Base-by-base conservation (phyloP, 2,329 filamentous ascomycete species). In the Apiospora kogelbergensis region DNA sequence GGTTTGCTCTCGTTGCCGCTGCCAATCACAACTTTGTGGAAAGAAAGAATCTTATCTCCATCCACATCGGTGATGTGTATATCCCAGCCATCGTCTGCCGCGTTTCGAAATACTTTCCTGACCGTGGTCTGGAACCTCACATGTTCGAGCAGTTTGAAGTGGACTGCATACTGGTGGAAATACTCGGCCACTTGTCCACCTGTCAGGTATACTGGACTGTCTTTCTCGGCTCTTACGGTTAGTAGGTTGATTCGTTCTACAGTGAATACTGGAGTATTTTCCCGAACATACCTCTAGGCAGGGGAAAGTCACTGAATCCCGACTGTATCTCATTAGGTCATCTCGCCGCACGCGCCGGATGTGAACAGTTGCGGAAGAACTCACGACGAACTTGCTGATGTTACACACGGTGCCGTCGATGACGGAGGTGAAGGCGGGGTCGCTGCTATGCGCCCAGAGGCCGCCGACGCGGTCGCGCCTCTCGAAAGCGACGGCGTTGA, bases 401-500 rank as follows among this genome's bases (percentile, higher is more conserved):
- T 83, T 78, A 37, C 81, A 80, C 11, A 79, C 79, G 4, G 80
- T 82, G 70, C 77, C 74, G 67, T 80, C 73, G n/a, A 73, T 64
- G 20, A 66, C 70, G 1, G 73, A 73, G 6, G 74, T 74, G 42
- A 70, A 73, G 6, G 33, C 44, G 15, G 69, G 17, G 44, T 81
- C 74, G 1, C 78, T 76, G 13, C 77, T 82, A 67, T 79, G 83
- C 57, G 80, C 77, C 82, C 83, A 85, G 0, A 85, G 72, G 0
- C 83, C 83, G 11, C 83, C 83, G 22, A 83, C 73, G 68, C 79
- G 79, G 60, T 73, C 69, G 67, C 80, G 81, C 37, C 78, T 75
- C 64, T 85, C 84, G 63, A 84, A 84, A 2, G 79, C 83, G 1
- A 79, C 77, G 6, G 79, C 82, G 11, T 83, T 73, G 66, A 84